A percentile compares a stretch with the other conserved stretches of the same genome.
phyloP scores from a whole-genome alignment of 768 basidiomycete species.

The Boletus subcaerulescens region DNA sequence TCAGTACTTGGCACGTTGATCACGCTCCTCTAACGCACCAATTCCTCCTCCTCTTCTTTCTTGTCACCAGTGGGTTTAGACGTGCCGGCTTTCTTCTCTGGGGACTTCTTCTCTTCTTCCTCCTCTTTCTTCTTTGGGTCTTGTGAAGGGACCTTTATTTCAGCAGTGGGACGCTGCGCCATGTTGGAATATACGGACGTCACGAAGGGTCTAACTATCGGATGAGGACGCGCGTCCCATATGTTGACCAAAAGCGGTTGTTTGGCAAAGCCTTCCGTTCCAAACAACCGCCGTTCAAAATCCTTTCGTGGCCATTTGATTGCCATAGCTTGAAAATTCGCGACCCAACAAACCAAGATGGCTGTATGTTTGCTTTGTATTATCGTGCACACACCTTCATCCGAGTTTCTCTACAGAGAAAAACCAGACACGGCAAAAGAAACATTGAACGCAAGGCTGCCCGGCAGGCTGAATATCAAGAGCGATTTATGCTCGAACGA shows the following conservation, averaged over 20 bases:
- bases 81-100: slow-evolving; percentile 53
- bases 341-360: slow-evolving; percentile 9
- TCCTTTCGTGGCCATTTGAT: neutral
- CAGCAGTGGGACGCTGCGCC: slow-evolving; percentile 56
- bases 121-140: slow-evolving; percentile 72
- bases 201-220: neutral
- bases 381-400: neutral
- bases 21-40: slow-evolving; percentile 53
- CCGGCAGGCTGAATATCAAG: slow-evolving; percentile 27
- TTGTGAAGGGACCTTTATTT: slow-evolving; percentile 64
- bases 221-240: slow-evolving; percentile 33
- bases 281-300: slow-evolving; percentile 25
- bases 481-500: slow-evolving; percentile 54
- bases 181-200: slow-evolving; percentile 34
- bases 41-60: slow-evolving; percentile 61
- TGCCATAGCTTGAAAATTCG: neutral
- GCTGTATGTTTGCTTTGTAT: slow-evolving; percentile 9
- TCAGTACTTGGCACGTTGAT: slow-evolving; percentile 11
- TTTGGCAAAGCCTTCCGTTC: slow-evolving; percentile 32
- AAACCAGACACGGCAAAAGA: slow-evolving; percentile 13
- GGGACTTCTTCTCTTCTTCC: slow-evolving; percentile 35
- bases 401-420: slow-evolving; percentile 9
- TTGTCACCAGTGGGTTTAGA: slow-evolving; percentile 55
- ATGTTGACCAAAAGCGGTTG: slow-evolving; percentile 24
- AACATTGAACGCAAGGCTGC: slow-evolving; percentile 10